phyloP scores from a whole-genome alignment of 2,329 filamentous ascomycete species.

The Chaetomium olivaceum region DNA sequence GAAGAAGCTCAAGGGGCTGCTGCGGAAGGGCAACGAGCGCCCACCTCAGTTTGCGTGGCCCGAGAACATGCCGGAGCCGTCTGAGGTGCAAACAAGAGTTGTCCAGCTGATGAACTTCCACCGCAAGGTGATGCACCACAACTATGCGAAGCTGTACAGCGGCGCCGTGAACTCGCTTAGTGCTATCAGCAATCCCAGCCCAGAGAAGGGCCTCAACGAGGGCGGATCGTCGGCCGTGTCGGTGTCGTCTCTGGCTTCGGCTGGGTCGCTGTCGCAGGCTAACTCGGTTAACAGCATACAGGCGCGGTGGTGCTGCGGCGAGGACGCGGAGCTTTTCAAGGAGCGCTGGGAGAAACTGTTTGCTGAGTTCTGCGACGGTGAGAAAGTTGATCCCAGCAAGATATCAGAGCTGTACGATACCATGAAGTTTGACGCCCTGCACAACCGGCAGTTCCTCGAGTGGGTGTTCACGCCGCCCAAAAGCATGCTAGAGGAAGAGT shows the following conservation, averaged over 20 bases:
- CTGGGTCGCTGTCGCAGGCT: slow-evolving; percentile 56
- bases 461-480: slow-evolving; percentile 93
- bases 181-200: slow-evolving; percentile 54
- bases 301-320: slow-evolving; percentile 91
- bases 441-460: slow-evolving; percentile 94
- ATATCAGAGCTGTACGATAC: slow-evolving; percentile 98
- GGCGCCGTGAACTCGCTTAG: slow-evolving; percentile 64
- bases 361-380: slow-evolving; percentile 90
- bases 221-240: slow-evolving; percentile 45
- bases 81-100: slow-evolving; percentile 85
- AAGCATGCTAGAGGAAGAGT: slow-evolving; percentile 73
- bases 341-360: slow-evolving; percentile 99
- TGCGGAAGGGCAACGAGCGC: slow-evolving; percentile 89
- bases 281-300: slow-evolving; percentile 73
- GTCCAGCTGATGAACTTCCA: slow-evolving; percentile 98
- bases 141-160: slow-evolving; percentile 77
- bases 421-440: slow-evolving; percentile 98
- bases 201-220: slow-evolving; percentile 48
- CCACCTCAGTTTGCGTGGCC: slow-evolving; percentile 99
- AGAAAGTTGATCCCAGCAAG: slow-evolving; percentile 98
- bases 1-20: slow-evolving; percentile 93
- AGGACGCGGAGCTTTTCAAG: slow-evolving; percentile 91
- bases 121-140: slow-evolving; percentile 89
- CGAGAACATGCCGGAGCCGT: slow-evolving; percentile 89
- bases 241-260: slow-evolving; percentile 30